Conservation (phyloP, 2,329 filamentous ascomycete species). For the Rhinocladiella similis region DNA sequence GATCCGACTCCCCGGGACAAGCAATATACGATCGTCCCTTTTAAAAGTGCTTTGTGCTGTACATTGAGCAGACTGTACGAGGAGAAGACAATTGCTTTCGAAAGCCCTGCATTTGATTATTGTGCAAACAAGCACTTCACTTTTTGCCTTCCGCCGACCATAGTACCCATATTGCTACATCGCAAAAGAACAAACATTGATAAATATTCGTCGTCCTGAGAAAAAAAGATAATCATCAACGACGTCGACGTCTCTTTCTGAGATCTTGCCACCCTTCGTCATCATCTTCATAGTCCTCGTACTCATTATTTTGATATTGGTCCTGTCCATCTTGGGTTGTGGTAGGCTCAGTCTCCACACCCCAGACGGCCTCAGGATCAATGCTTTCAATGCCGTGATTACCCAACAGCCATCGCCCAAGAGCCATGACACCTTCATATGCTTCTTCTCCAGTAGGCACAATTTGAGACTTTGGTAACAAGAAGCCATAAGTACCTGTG, state of each 20-base stretch:
- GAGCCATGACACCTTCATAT: constrained; percentile 77
- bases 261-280: background rate
- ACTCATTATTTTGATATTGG: background rate
- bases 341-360: background rate
- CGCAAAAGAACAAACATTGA: too few species aligned
- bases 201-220: too few species aligned
- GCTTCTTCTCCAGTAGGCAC: constrained; percentile 87
- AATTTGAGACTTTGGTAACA: constrained; percentile 83
- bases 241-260: background rate
- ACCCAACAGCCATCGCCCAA: constrained; percentile 73
- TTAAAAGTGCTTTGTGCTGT: too few species aligned
- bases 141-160: too few species aligned
- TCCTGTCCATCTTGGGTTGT: background rate
- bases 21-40: too few species aligned
- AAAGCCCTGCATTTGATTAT: background rate
- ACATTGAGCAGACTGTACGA: too few species aligned
- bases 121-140: too few species aligned
- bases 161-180: too few species aligned
- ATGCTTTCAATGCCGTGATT: constrained; percentile 29
- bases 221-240: background rate
- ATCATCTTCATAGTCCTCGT: background rate
- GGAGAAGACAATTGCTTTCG: too few species aligned
- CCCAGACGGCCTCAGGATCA: constrained; percentile 19
- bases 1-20: too few species aligned
- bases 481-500: constrained; percentile 89